These are phyloP conservation scores for Tolypocladium ophioglossoides DNA, from an alignment of 2,329 filamentous ascomycete genomes.

Conservation along the genomic window DNA sequence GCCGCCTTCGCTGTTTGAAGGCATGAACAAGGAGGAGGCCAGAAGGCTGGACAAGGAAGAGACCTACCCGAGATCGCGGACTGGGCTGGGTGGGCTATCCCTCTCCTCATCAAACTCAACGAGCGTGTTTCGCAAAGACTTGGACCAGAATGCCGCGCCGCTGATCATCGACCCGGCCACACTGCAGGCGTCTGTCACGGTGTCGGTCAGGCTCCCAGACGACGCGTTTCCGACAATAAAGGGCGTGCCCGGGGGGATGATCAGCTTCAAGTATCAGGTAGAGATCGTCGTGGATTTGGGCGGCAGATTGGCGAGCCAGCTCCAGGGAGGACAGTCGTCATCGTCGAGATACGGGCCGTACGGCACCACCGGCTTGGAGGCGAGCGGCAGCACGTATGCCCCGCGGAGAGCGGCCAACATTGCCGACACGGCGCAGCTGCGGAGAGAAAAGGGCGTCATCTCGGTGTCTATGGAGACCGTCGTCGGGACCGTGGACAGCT, in stretches of 20 bases:
- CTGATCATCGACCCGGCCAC: constrained; percentile 77
- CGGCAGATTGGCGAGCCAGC: constrained; percentile 67
- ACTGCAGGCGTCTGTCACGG: constrained; percentile 68
- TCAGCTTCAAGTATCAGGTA: constrained; percentile 87
- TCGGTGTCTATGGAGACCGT: constrained; percentile 77
- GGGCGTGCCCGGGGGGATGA: constrained; percentile 83
- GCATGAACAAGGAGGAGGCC: constrained; percentile 50
- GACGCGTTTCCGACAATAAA: constrained; percentile 88
- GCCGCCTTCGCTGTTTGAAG: constrained; percentile 36
- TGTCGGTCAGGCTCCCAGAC: constrained; percentile 77
- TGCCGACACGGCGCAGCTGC: constrained; percentile 75
- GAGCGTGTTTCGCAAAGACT: constrained; percentile 90
- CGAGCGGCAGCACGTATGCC: constrained; percentile 16
- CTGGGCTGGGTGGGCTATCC: constrained; percentile 76
- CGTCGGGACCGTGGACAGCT: constrained; percentile 75
- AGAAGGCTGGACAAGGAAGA: constrained; percentile 68
- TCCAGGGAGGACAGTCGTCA: constrained; percentile 51
- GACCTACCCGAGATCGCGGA: constrained; percentile 77
- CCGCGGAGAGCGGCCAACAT: constrained; percentile 46
- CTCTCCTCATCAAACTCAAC: constrained; percentile 77
- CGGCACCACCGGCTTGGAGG: constrained; percentile 15
- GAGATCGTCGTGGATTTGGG: constrained; percentile 90
- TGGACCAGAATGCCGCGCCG: constrained; percentile 80
- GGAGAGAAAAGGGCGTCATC: constrained; percentile 86
- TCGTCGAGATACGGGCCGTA: constrained; percentile 28